Evolutionary conservation across 345 rosid species (phyloP), one percentile per base, ranked within the genome.

Genomic region (Eucalyptus shirleyi): DNA sequence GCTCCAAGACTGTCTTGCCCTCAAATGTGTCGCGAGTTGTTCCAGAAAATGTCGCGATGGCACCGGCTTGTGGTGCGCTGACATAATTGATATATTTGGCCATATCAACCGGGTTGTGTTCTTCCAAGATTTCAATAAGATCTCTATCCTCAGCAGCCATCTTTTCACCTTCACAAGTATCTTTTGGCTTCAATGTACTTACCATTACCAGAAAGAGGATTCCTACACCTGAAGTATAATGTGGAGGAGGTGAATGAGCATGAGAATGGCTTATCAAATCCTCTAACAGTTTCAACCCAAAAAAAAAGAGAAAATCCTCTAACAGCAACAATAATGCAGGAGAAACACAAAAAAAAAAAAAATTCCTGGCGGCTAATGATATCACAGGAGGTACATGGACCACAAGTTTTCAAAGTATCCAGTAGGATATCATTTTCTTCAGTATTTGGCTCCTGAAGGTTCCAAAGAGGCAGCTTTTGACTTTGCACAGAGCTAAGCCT

Each of bases 11-110:
- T 12, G 93, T 87, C 77, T 98, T 97, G 7, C 98, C 98, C 67
- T 97, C 95, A 88, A 98, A 98, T 69, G 94, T 94, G 92, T 96
- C 96, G 2, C 96, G 93, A 6, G 97, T 96, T 23, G 97, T 96
- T 87, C 99, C 98, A 4, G 96, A 94, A 91, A 96, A 96, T 80
- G 98, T 96, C 4, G 97, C 92, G 49, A 95, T 93, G 23, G 96
- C 97, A 86, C 98, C 97, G 2, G 97, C 95, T 87, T 94, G 93
- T 21, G 98, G 96, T 13, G 95, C 96, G 59, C 96, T 90, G 49
- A 95, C 98, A 56, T 93, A 96, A 37, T 92, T 91, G 37, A 95
- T 93, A 88, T 96, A 96, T 88, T 93, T 95, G 62, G 94, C 91
- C n/a, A 96, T 50, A 86, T 96, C 95, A 85, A 96, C 88, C n/a